phyloP scores from a whole-genome alignment of 148 eudicot genomes.

The Chenopodium berlandieri region DNA sequence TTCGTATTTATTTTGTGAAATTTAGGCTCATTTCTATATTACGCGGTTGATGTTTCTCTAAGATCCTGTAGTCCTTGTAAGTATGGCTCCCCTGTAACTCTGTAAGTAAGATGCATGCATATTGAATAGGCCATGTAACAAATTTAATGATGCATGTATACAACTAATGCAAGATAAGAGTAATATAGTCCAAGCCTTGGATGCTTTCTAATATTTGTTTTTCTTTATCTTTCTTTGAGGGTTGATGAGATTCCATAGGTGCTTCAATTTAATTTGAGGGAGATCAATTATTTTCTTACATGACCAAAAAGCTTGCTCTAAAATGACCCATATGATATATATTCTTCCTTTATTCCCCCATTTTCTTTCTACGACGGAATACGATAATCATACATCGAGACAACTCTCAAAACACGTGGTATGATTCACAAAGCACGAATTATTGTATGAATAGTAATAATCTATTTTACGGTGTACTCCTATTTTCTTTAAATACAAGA shows the following conservation, averaged over 20 bases:
- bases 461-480: too few relatives aligned
- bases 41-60: neutral
- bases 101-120: conserved; percentile 5
- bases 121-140: neutral
- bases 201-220: neutral
- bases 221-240: neutral
- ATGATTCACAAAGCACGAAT: too few relatives aligned
- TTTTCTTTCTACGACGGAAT: too few relatives aligned
- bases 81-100: neutral
- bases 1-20: neutral
- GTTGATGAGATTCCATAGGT: neutral
- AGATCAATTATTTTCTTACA: neutral
- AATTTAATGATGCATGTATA: neutral
- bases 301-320: too few relatives aligned
- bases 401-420: too few relatives aligned
- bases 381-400: too few relatives aligned
- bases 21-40: neutral
- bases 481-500: too few relatives aligned
- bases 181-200: neutral
- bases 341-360: too few relatives aligned
- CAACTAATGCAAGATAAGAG: neutral
- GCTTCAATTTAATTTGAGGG: neutral
- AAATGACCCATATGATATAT: too few relatives aligned
- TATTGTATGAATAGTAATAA: too few relatives aligned
- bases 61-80: neutral